A percentile compares a stretch with the other conserved stretches of the same genome.
Conservation (phyloP, 2,329 filamentous ascomycete genomes). For the Colletotrichum gigasporum region DNA sequence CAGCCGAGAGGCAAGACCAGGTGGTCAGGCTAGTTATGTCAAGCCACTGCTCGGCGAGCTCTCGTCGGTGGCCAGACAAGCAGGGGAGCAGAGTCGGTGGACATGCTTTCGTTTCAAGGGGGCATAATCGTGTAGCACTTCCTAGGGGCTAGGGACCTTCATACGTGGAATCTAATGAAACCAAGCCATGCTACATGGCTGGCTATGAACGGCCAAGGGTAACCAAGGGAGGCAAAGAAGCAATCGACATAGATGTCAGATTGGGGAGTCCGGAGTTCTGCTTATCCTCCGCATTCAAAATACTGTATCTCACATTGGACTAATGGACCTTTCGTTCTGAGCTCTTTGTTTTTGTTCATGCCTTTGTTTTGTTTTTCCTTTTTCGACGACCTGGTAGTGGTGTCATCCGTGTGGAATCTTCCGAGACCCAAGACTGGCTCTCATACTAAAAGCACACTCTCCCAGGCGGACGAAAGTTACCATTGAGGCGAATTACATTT, state of each 20-base stretch:
- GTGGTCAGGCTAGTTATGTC: neutral
- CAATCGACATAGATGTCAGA: constrained; percentile 7
- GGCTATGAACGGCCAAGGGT: constrained; percentile 1
- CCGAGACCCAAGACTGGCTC: too few relatives aligned
- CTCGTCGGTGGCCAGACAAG: neutral
- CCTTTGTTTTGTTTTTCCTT: too few relatives aligned
- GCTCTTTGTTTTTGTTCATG: too few relatives aligned
- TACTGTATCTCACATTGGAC: constrained; percentile 15
- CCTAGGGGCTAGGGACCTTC: neutral
- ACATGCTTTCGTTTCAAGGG: neutral
- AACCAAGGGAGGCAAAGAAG: neutral
- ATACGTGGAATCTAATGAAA: constrained; percentile 10
- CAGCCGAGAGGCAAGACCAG: neutral
- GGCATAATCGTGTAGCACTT: neutral
- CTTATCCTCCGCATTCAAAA: neutral
- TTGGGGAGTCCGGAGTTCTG: constrained; percentile 23
- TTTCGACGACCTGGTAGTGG: too few relatives aligned
- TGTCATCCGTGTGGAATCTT: too few relatives aligned
- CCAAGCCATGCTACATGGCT: neutral
- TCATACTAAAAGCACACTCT: too few relatives aligned
- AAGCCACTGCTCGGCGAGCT: neutral
- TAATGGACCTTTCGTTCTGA: constrained; percentile 14
- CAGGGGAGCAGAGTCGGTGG: neutral
- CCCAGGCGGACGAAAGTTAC: too few relatives aligned
- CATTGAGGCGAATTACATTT: too few relatives aligned